Conservation (phyloP, 805 yeast genomes). For the Candida verbasci region DNA sequence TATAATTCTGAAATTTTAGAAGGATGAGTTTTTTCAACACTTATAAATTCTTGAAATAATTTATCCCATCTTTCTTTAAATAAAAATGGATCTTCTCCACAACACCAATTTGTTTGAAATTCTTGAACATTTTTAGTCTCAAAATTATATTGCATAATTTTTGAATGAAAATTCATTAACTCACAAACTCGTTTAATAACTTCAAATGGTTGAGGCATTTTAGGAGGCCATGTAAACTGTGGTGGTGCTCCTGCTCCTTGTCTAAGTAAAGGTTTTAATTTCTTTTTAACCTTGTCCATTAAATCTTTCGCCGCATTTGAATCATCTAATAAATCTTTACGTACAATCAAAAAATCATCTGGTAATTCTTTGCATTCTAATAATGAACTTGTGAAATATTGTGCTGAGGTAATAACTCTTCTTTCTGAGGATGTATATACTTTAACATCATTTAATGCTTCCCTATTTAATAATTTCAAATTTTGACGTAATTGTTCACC, state of each 20-base stretch:
- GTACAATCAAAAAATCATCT: conserved; percentile 71
- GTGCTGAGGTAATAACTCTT: conserved; percentile 90
- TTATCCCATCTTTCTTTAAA: conserved; percentile 98
- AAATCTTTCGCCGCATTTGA: conserved; percentile 96
- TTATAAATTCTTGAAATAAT: conserved; percentile 82
- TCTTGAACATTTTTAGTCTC: conserved; percentile 56
- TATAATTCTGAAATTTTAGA: conserved; percentile 93
- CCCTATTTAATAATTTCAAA: conserved; percentile 76
- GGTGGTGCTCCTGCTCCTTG: conserved; percentile 97
- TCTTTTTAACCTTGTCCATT: conserved; percentile 97
- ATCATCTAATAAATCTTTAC: conserved; percentile 92
- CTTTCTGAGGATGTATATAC: conserved; percentile 92
- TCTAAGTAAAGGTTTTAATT: conserved; percentile 86
- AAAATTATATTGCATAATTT: conserved; percentile 78
- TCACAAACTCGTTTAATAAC: conserved; percentile 94
- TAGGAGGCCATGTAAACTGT: conserved; percentile 98
- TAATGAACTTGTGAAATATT: conserved; percentile 73
- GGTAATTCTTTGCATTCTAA: conserved; percentile 59
- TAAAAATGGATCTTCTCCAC: conserved; percentile 87
- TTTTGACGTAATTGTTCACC: conserved; percentile 97
- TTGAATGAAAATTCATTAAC: conserved; percentile 86
- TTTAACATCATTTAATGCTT: conserved; percentile 77
- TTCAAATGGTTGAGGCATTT: conserved; percentile 94
- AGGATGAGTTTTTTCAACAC: conserved; percentile 96
- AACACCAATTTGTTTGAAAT: conserved; percentile 88